Conservation (phyloP, 1,284 basidiomycete species). For the Papiliotrema laurentii region DNA sequence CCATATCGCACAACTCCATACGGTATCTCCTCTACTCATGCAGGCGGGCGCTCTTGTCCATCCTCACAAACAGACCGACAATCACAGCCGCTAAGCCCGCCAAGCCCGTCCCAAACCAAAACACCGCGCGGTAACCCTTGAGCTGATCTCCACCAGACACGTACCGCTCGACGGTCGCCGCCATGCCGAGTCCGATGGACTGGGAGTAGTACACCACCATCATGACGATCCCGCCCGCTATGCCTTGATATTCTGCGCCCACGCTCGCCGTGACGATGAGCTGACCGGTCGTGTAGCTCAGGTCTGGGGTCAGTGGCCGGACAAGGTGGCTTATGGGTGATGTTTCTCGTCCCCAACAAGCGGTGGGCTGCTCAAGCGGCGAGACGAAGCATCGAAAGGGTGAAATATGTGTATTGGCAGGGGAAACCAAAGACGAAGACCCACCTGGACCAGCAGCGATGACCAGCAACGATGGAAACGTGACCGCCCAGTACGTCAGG, state of each 20-base stretch:
- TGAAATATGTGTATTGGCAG: too few relatives aligned
- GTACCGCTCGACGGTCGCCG: conserved; percentile 19
- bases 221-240: conserved; percentile 8
- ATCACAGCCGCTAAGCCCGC: conserved; percentile 13
- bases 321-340: too few relatives aligned
- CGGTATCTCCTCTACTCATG: too few relatives aligned
- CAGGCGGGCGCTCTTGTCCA: conserved; percentile 5
- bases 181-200: conserved; percentile 18
- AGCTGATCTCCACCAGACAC: conserved; percentile 5
- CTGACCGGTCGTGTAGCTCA: conserved; percentile 21
- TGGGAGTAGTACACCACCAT: conserved; percentile 4
- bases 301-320: conserved; percentile 8
- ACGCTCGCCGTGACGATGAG: conserved; percentile 25
- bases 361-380: too few relatives aligned
- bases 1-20: too few relatives aligned
- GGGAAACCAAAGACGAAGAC: too few relatives aligned
- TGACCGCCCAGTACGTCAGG: conserved; percentile 23
- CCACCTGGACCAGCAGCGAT: conserved; percentile 14
- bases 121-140: conserved; percentile 18
- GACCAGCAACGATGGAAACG: conserved; percentile 15
- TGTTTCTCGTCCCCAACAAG: too few relatives aligned
- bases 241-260: conserved; percentile 16
- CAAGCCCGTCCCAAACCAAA: conserved; percentile 13
- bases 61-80: conserved; percentile 17
- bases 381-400: too few relatives aligned